Conservation (phyloP, 177 flowering plant genomes). For the Tripterygium wilfordii region DNA sequence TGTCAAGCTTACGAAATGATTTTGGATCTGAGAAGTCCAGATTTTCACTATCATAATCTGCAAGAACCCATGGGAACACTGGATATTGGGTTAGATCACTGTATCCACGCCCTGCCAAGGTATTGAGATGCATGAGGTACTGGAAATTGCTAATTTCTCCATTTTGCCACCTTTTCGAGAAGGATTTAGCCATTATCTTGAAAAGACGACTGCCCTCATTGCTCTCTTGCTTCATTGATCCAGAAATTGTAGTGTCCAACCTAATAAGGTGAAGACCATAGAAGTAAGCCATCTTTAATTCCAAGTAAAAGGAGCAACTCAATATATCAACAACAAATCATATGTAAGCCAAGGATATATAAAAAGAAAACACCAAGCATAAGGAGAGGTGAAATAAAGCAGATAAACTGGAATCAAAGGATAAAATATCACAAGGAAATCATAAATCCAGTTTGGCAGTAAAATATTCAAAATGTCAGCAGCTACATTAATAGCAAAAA, state of each 20-base stretch:
- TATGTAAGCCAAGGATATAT: no score
- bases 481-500: no score
- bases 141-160: conserved; percentile 99
- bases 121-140: conserved; percentile 98
- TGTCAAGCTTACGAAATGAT: conserved; percentile 84
- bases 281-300: conserved; percentile 2
- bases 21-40: conserved; percentile 70
- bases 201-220: conserved; percentile 96
- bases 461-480: no score
- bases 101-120: conserved; percentile 98
- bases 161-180: conserved; percentile 98
- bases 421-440: no score
- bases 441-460: no score
- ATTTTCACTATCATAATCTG: conserved; percentile 88
- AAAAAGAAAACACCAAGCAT: no score
- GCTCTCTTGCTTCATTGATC: conserved; percentile 85
- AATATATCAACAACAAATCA: no score
- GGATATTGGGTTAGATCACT: conserved; percentile 99
- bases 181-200: conserved; percentile 85
- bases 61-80: conserved; percentile 97
- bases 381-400: no score
- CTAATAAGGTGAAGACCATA: conserved; percentile 30
- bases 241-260: conserved; percentile 96
- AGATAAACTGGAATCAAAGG: no score
- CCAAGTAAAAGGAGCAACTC: not conserved